Evolutionary conservation across 305 asterid species (phyloP).

Genomic region (Solanum hybrid): DNA sequence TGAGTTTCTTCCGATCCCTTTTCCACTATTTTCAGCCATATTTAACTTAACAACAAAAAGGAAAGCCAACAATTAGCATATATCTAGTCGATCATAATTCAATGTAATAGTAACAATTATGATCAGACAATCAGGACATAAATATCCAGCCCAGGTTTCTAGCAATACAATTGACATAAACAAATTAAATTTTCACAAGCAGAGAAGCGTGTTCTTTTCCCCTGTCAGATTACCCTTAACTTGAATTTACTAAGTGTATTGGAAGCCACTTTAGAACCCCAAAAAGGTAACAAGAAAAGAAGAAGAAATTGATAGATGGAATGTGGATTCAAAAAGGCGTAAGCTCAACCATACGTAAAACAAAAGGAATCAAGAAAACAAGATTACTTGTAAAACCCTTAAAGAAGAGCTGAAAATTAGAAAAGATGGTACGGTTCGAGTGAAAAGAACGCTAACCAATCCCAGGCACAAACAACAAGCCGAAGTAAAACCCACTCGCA

Average conservation of each 20-base stretch:
- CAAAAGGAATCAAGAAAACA: neutral
- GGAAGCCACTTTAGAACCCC: neutral
- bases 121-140: neutral
- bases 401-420: neutral
- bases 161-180: neutral
- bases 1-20: slow-evolving; percentile 14
- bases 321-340: neutral
- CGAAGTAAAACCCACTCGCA: neutral
- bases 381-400: neutral
- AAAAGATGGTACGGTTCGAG: neutral
- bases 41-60: slow-evolving; percentile 12
- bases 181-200: neutral
- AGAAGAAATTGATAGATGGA: neutral
- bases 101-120: neutral
- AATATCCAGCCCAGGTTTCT: neutral
- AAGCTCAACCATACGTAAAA: neutral
- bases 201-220: neutral
- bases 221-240: neutral
- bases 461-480: neutral
- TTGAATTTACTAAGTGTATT: neutral
- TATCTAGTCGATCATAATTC: neutral
- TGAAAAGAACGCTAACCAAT: neutral
- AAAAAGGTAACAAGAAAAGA: neutral
- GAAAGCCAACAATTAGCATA: neutral
- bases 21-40: slow-evolving; percentile 33